Evolutionary conservation across 208 protist species (phyloP), one percentile per base, ranked within the genome.

Genomic region (Leishmania tropica): DNA sequence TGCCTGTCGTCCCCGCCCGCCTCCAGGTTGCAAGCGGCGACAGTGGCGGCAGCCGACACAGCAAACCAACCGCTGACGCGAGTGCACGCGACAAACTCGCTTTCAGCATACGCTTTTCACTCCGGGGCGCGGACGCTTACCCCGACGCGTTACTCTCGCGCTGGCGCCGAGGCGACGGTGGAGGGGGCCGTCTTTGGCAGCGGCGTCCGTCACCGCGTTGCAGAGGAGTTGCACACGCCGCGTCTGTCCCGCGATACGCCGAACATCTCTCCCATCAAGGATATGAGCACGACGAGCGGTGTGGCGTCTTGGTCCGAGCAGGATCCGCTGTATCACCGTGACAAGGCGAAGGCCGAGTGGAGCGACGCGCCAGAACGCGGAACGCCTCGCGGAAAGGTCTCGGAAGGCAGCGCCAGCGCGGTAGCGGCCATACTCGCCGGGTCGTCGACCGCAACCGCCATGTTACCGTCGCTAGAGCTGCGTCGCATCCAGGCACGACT

Each of bases 221-320:
- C 74, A 7, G 17, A 72, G 10, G 73, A 80, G 8, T 31, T 35
- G 21, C 40, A 58, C 71, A 79, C 77, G 11, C 77, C 78, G 64
- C 76, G 76, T 5, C 40, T 78, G 37, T 53, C 48, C 54, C 81
- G 78, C 3, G 77, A 82, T 42, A 88, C 85, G 37, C 85, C 85
- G 24, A 88, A 88, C 81, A 81, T 88, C 5, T 88, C 85, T 3
- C 85, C 85, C n/a, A 88, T 88, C 48, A 88, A 82, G 56, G 84
- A 85, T 13, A 28, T 68, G 40, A 84, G 76, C 51, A 78, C 70
- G 24, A 48, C 78, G 8, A 86, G 83, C 51, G 83, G 78, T 6
- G 65, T 35, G 24, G 79, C 48, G 28, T 86, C 83, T 7, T 31
- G 77, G 72, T 77, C 53, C 24, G 83, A 86, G 35, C 78, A 74